Percentiles rank a stretch among this genome's conserved stretches.
Evolutionary conservation across 768 basidiomycete genomes (phyloP).

Genomic region (Imleria badia): DNA sequence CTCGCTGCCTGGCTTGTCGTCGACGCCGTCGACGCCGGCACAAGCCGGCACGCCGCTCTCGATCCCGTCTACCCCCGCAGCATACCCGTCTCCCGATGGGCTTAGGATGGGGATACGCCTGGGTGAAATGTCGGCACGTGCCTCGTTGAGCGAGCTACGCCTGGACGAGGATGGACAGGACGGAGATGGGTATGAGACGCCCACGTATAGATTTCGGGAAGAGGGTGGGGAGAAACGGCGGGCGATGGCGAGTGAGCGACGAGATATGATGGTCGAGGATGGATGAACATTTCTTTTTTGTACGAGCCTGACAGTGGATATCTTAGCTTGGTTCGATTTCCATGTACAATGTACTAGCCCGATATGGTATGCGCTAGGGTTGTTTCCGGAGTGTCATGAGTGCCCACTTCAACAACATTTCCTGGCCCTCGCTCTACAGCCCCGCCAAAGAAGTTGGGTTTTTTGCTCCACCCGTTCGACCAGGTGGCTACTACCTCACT

Average conservation of each 20-base stretch:
- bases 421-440: conserved; percentile 41
- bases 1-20: conserved; percentile 31
- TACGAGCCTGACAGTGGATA: background rate
- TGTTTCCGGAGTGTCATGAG: background rate
- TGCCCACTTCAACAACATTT: conserved; percentile 20
- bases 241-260: conserved; percentile 3
- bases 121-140: conserved; percentile 27
- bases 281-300: conserved; percentile 1
- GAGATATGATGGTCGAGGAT: conserved; percentile 19
- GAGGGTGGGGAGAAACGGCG: conserved; percentile 6
- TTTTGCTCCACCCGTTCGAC: conserved; percentile 27
- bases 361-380: background rate
- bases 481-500: conserved; percentile 36
- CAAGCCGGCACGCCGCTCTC: conserved; percentile 26
- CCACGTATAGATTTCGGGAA: conserved; percentile 16
- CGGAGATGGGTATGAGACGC: conserved; percentile 21
- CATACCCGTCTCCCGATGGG: conserved; percentile 27
- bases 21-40: conserved; percentile 32
- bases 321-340: background rate
- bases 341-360: background rate
- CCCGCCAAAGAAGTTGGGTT: conserved; percentile 35
- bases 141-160: conserved; percentile 32
- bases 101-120: conserved; percentile 26
- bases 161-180: conserved; percentile 21
- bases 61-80: conserved; percentile 29